phyloP scores from a whole-genome alignment of 164 flowering plant species.

The Paratinospora sagittata region DNA sequence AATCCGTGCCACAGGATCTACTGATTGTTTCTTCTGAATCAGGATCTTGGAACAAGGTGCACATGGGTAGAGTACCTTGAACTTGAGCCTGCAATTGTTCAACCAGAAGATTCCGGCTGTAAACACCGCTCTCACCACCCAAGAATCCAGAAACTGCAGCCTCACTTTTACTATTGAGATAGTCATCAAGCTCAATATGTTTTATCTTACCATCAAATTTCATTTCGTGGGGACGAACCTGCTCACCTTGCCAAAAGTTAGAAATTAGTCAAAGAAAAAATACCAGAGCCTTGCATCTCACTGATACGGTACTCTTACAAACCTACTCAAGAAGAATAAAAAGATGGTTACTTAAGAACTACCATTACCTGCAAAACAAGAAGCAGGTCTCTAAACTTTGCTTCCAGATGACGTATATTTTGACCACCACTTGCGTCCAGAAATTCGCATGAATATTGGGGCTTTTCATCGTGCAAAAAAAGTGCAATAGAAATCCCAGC shows the following conservation, averaged over 20 bases:
- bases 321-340: background rate
- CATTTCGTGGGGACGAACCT: constrained; percentile 62
- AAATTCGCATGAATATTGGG: constrained; percentile 18
- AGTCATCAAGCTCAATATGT: constrained; percentile 56
- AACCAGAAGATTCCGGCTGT: constrained; percentile 24
- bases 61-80: constrained; percentile 47
- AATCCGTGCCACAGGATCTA: constrained; percentile 11
- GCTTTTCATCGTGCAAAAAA: constrained; percentile 56
- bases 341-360: constrained; percentile 10
- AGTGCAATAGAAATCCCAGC: constrained; percentile 55
- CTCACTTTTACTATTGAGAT: constrained; percentile 25
- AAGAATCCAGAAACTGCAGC: constrained; percentile 12
- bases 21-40: constrained; percentile 15
- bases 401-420: constrained; percentile 43
- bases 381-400: constrained; percentile 36
- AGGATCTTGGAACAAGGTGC: constrained; percentile 22
- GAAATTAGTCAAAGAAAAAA: constrained; percentile 17
- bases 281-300: too few relatives aligned
- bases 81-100: constrained; percentile 55
- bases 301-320: too few relatives aligned
- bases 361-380: constrained; percentile 63
- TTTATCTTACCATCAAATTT: constrained; percentile 56
- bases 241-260: constrained; percentile 41
- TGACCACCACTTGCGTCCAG: constrained; percentile 19
- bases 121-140: constrained; percentile 9